Evolutionary conservation across 2,329 filamentous ascomycete genomes (phyloP), one percentile per base, ranked within the genome.

Genomic region (Fusarium penzigii): DNA sequence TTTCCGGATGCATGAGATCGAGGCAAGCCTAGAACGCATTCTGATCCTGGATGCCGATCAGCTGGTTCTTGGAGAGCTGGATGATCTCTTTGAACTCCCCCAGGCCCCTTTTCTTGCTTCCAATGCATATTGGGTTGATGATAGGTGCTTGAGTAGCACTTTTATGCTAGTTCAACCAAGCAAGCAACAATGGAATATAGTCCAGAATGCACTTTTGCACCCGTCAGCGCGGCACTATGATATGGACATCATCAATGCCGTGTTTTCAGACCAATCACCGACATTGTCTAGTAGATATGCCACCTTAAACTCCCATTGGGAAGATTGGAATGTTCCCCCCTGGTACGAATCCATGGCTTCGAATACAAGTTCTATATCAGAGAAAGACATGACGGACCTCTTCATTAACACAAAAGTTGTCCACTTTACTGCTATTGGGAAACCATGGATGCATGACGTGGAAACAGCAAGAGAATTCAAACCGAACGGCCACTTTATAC

Each of bases 301-400:
- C n/a, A 46, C 52, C 6, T 32, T 62, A 25, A 60, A 60, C 20
- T 55, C 48, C 13, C 55, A 60, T 40, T 62, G 57, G 59, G 55
- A 58, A 12, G 52, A 60, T 16, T 47, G 53, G 51, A 58, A 32
- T 43, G 36, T 62, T 14, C 59, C 59, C 3, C 9, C 42, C 11
- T 62, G 59, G 59, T 58, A 56, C 25, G 12, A n/a, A 14, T 20
- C 40, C 9, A 38, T 8, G 3, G 32, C 43, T 5, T 42, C 44
- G 4, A 17, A 46, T 14, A 34, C 16, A 2, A 50, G 45, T 0
- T 50, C 57, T 2, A 51, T 7, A 25, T 25, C 20, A 25, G 20
- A 49, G 1, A 16, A 45, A 9, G 46, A 58, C 6, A 14, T 60
- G 46, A 46, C 59, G 8, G 51, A 53, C 6, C 42, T 61, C 16